phyloP scores from a whole-genome alignment of 164 flowering plant species.

The Nelumbo lutea region DNA sequence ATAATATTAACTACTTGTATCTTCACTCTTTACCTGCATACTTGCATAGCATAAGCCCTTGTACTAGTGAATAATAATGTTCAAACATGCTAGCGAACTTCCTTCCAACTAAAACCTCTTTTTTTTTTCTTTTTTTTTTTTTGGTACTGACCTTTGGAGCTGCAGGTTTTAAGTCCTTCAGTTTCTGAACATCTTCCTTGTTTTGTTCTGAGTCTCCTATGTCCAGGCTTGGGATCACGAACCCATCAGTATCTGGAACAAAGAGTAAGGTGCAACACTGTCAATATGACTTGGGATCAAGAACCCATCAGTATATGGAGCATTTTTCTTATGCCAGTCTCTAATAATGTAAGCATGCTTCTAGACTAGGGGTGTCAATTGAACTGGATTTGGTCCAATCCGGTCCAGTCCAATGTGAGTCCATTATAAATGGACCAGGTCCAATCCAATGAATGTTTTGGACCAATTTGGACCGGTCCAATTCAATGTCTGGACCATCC shows the following conservation, averaged over 20 bases:
- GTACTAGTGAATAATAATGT: neutral
- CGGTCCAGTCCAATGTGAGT: too few species aligned
- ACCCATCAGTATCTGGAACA: conserved; percentile 79
- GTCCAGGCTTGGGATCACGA: conserved; percentile 78
- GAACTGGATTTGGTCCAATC: too few species aligned
- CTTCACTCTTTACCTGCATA: too few species aligned
- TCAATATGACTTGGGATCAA: conserved; percentile 59
- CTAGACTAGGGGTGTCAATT: too few species aligned
- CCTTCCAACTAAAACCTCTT: neutral
- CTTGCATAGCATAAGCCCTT: too few species aligned
- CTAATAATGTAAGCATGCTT: too few species aligned
- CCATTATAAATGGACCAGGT: too few species aligned
- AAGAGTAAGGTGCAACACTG: neutral
- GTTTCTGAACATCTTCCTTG: conserved; percentile 29
- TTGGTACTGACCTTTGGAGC: conserved; percentile 41
- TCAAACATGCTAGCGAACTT: neutral
- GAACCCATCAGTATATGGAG: conserved; percentile 80
- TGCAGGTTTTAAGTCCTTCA: conserved; percentile 30
- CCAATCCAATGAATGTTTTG: too few species aligned
- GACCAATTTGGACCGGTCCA: too few species aligned
- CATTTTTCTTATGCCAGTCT: neutral
- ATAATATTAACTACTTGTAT: too few species aligned
- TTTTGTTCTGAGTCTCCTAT: conserved; percentile 38
- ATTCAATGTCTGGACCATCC: too few species aligned
- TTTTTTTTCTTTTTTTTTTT: too few species aligned